Evolutionary conservation across 495 filamentous ascomycete species (phyloP).

Genomic region (Astrothelium macrocarpum): DNA sequence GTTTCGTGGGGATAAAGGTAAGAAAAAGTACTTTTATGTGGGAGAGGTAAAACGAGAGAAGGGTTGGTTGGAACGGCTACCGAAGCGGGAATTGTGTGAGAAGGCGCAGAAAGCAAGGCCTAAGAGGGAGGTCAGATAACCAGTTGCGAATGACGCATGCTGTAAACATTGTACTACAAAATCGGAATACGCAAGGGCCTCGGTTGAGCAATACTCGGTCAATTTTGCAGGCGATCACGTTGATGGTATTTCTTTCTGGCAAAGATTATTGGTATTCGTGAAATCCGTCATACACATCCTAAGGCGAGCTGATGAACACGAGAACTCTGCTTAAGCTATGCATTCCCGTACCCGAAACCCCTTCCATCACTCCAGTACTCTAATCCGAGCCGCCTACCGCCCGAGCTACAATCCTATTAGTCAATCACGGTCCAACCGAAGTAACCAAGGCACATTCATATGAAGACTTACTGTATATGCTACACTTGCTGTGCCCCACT

Average conservation of each 20-base stretch:
- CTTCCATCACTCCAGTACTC: neutral
- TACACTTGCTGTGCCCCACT: slow-evolving; percentile 90
- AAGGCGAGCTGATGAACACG: neutral
- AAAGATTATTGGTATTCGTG: neutral
- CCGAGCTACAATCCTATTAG: slow-evolving; percentile 8
- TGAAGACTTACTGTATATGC: slow-evolving; percentile 87
- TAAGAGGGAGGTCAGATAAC: slow-evolving; percentile 13
- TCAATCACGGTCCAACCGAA: too few relatives aligned
- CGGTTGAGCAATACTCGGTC: neutral
- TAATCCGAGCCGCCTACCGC: slow-evolving; percentile 8
- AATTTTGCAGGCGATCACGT: neutral
- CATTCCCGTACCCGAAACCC: neutral
- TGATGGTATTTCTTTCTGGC: neutral
- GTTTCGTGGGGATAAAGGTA: slow-evolving; percentile 49
- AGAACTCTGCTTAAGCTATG: neutral
- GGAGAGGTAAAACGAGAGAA: slow-evolving; percentile 30
- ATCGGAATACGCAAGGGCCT: neutral
- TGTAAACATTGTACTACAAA: neutral
- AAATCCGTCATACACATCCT: neutral
- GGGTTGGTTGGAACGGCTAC: slow-evolving; percentile 30
- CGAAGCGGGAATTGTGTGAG: slow-evolving; percentile 29
- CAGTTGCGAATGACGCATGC: neutral
- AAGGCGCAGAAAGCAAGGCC: slow-evolving; percentile 31
- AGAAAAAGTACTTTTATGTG: slow-evolving; percentile 33
- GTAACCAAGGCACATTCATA: too few relatives aligned